Evolutionary conservation across 2,329 filamentous ascomycete species (phyloP), one percentile per base, ranked within the genome.

Genomic region (Aschersonia sp.): DNA sequence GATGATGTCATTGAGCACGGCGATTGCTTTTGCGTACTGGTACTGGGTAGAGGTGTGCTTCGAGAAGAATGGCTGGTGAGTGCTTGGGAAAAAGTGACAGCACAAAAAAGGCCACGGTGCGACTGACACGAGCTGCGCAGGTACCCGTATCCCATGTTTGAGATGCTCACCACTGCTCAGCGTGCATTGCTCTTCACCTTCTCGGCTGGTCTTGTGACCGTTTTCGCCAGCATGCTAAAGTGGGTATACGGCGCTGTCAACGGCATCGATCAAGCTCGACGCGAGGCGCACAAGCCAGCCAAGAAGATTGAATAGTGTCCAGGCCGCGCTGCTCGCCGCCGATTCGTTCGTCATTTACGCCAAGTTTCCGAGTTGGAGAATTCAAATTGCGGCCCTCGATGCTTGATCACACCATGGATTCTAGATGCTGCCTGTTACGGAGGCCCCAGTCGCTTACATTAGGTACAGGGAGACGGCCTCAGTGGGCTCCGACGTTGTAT

Each of bases 61-160:
- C 55, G 70, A 69, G 43, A 68, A 74, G 50, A 87, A 87, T 55
- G 77, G 81, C 58, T 76, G 70, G 77, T 79, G 59, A 60, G 74
- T 65, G 9, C 5, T 14, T 3, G 7, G 9, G 6, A 45, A 30
- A 31, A 14, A 5, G 40, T 11, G 40, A 7, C 40, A 7, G 40
- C n/a, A 7, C 40, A 41, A 41, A 41, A 3, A 5, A 37, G 12
- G 35, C 22, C 12, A 1, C 7, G 30, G 22, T n/a, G 41, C 40
- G 22, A 43, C 42, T 43, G 29, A 43, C 42, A 10, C 9, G 8
- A 30, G 22, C 31, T 8, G 14, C 32, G 12, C 8, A 84, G 81
- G 70, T 94, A 94, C 55, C 87, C 88, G 0, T 95, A 95, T 62
- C 88, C 89, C 1, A 73, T 95, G 30, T 90, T 95, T 53, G 80